phyloP scores from a whole-genome alignment of 225 moss, liverwort and hornwort species.

The Rhytidiadelphus loreus region DNA sequence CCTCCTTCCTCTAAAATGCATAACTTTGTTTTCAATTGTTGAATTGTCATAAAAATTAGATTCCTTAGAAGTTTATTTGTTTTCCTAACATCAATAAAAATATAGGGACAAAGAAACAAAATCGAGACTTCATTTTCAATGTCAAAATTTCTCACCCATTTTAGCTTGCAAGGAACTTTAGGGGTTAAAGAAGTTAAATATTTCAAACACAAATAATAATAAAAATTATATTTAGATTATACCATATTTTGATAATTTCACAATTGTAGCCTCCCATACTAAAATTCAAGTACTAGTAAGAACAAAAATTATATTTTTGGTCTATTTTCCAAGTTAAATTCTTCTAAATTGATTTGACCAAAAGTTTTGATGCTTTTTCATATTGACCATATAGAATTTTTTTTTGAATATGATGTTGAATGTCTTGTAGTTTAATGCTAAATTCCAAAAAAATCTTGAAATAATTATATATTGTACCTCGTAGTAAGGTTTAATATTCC shows the following conservation, averaged over 20 bases:
- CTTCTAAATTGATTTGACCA: not conserved
- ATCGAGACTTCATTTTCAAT: not conserved
- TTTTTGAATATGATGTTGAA: not conserved
- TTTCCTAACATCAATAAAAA: not conserved
- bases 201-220: not conserved
- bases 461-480: not conserved
- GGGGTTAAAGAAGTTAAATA: not conserved
- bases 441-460: accelerated
- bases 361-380: not conserved
- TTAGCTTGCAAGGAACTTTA: not conserved
- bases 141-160: not conserved
- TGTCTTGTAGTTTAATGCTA: not conserved
- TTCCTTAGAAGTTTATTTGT: not conserved
- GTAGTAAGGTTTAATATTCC: not conserved
- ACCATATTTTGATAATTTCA: not conserved
- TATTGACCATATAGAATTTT: not conserved
- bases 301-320: not conserved
- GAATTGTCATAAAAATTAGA: not conserved
- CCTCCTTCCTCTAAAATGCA: accelerated
- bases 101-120: not conserved
- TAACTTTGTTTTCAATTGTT: not conserved
- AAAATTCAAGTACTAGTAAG: not conserved
- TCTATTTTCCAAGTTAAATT: not conserved
- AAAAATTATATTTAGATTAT: not conserved
- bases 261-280: not conserved